phyloP scores from a whole-genome alignment of 768 basidiomycete genomes.

The Leccinellum rugosiceps region DNA sequence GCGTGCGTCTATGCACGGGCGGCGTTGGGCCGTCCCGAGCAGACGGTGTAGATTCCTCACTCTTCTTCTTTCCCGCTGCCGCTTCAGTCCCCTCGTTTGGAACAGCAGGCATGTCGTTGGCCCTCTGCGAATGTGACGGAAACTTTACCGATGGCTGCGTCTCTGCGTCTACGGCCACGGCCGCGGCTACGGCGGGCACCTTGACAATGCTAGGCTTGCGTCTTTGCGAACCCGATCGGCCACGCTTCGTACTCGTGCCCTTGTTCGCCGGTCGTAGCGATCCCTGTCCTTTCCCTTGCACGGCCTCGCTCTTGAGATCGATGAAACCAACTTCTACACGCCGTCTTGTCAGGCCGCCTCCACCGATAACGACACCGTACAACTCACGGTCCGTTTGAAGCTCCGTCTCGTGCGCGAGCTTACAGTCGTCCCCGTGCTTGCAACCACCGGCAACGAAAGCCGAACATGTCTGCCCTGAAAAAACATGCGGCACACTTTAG shows the following conservation, averaged over 20 bases:
- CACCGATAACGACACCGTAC: neutral
- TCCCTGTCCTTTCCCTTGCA: neutral
- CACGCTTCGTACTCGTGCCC: slow-evolving; percentile 8
- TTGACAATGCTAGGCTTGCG: slow-evolving; percentile 5
- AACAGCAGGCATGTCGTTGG: neutral
- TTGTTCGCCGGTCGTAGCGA: neutral
- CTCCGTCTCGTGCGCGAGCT: slow-evolving; percentile 31
- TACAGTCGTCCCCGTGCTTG: slow-evolving; percentile 28
- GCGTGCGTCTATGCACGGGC: slow-evolving; percentile 25
- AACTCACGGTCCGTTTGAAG: slow-evolving; percentile 24
- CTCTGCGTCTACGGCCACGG: neutral
- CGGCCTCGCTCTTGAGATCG: slow-evolving; percentile 6
- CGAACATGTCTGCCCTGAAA: slow-evolving; percentile 24
- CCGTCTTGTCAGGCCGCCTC: neutral
- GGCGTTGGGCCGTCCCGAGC: slow-evolving; percentile 6
- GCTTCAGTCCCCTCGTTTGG: neutral
- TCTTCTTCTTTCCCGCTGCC: neutral
- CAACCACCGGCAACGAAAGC: slow-evolving; percentile 26
- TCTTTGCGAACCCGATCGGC: slow-evolving; percentile 3
- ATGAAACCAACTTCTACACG: slow-evolving; percentile 17
- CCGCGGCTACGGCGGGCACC: neutral
- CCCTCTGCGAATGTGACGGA: slow-evolving; percentile 1
- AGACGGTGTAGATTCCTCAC: neutral
- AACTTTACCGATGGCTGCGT: neutral
- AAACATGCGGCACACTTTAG: neutral